These are phyloP conservation scores for Aphanocladium album DNA, from an alignment of 2,329 filamentous ascomycete species.

Conservation along the genomic window DNA sequence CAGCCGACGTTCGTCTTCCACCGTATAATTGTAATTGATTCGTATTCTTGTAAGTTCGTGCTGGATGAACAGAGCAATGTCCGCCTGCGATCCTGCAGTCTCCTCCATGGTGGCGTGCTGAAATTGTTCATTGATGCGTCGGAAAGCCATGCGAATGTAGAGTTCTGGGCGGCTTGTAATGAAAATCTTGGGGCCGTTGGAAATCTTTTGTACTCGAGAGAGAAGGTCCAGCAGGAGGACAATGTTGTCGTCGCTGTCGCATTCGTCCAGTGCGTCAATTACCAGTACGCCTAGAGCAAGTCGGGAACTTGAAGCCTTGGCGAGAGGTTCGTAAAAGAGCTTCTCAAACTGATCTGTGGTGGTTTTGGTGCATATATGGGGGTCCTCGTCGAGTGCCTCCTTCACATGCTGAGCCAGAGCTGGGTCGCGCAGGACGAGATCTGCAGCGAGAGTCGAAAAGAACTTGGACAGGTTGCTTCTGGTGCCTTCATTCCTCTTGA, in stretches of 20 bases:
- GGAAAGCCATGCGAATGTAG: conserved; percentile 30
- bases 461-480: conserved; percentile 29
- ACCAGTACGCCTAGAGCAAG: background rate
- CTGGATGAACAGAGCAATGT: conserved; percentile 30
- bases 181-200: conserved; percentile 26
- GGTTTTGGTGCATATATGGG: background rate
- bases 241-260: background rate
- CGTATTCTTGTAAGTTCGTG: conserved; percentile 25
- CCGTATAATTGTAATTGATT: conserved; percentile 17
- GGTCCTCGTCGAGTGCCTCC: conserved; percentile 1
- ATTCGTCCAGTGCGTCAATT: conserved; percentile 6
- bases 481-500: conserved; percentile 29
- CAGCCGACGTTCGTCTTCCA: background rate
- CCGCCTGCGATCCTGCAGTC: conserved; percentile 24
- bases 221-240: conserved; percentile 4
- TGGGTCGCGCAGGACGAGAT: conserved; percentile 26
- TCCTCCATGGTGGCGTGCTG: conserved; percentile 31
- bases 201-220: background rate
- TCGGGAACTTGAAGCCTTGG: background rate
- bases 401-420: background rate
- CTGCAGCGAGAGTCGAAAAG: conserved; percentile 32
- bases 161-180: conserved; percentile 36
- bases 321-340: background rate
- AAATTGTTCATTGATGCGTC: conserved; percentile 23
- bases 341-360: background rate